Evolutionary conservation across 495 filamentous ascomycete genomes (phyloP).

Genomic region (Penicillium roqueforti): DNA sequence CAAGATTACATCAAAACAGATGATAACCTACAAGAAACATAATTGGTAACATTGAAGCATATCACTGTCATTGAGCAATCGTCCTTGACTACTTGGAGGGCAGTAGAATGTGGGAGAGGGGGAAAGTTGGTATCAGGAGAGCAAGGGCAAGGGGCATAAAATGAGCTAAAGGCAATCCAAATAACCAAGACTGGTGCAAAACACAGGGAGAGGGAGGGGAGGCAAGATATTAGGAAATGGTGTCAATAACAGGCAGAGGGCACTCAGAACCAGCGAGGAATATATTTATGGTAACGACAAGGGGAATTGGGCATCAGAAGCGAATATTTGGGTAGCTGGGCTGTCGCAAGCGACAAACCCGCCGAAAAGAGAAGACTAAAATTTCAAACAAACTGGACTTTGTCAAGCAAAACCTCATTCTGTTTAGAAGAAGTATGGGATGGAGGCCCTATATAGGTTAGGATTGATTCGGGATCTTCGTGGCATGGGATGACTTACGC

Average conservation of each 20-base stretch:
- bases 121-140: conserved; percentile 4
- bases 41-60: conserved; percentile 2
- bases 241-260: conserved; percentile 15
- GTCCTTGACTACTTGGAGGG: conserved; percentile 3
- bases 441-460: conserved; percentile 39
- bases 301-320: conserved; percentile 15
- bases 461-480: not conserved
- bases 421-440: conserved; percentile 46
- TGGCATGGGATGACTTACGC: conserved; percentile 60
- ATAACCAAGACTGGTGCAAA: conserved; percentile 2
- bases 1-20: not conserved
- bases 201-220: not conserved
- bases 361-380: not conserved
- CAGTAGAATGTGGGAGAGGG: not conserved
- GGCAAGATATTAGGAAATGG: conserved; percentile 21
- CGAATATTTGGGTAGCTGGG: conserved; percentile 8
- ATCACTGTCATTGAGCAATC: conserved; percentile 12
- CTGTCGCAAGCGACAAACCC: conserved; percentile 6
- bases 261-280: conserved; percentile 18
- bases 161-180: not conserved
- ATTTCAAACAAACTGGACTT: not conserved
- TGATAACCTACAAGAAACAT: not conserved
- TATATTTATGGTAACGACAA: conserved; percentile 34
- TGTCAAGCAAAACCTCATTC: not conserved
- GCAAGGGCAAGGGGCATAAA: not conserved